Evolutionary conservation across 2,329 filamentous ascomycete genomes (phyloP), one percentile per base, ranked within the genome.

Genomic region (Metarhizium humberi): DNA sequence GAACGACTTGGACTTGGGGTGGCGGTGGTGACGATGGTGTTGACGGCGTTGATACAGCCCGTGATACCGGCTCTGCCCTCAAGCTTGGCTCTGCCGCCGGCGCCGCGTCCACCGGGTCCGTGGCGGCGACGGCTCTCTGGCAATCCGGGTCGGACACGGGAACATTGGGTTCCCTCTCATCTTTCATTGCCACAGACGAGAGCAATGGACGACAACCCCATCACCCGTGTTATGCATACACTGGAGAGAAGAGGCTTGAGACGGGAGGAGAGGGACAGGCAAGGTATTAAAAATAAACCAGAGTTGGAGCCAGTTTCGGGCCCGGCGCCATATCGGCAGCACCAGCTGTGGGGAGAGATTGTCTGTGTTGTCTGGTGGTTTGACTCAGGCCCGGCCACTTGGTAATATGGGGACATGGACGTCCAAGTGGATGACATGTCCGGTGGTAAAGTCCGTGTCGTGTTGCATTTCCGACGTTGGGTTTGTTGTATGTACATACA

Each of bases 251-350:
- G 40, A 36, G 43, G n/a, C 43, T 6, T 25, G 20, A 25, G n/a
- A 46, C n/a, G 45, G 25, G 45, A n/a, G 13, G 45, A 20, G 45
- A 30, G 25, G 45, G 25, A 30, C 20, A 13, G 45, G 20, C 45
- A 48, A 30, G 45, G 20, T 48, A 13, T 29, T 48, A 30, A 29
- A 7, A 48, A 8, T 13, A 52, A 14, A 20, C 16, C 18, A 52
- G 38, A 45, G 36, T 18, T 1, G 42, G 16, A 53, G 42, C 29
- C 18, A 46, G 40, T 2, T 46, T 46, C 20, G 51, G 38, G 5
- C 10, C 51, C 51, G 38, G 38, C 29, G 51, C 38, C 51, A 53
- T 53, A 47, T 53, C 51, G 51, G 51, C 51, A 53, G 42, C 36
- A 10, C 20, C 34, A 54, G 45, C 36, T 50, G 43, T 54, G 52